Percentiles rank a stretch among this genome's conserved stretches.
These are phyloP conservation scores for Trichosporon faecale DNA, from an alignment of 1,284 basidiomycete genomes.

Conservation along the genomic window DNA sequence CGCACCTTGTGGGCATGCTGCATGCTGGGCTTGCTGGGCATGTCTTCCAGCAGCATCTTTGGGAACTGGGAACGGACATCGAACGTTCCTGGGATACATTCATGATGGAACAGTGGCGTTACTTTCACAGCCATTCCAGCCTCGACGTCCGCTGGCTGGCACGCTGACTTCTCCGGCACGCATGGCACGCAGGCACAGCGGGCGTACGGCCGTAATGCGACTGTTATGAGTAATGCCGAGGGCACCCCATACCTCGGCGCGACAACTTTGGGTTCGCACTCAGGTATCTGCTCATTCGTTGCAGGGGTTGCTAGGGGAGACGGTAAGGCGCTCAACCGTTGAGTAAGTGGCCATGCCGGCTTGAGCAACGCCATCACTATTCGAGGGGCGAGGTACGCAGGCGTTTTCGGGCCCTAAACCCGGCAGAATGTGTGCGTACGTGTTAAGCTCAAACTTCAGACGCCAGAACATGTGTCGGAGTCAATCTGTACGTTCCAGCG, in stretches of 20 bases:
- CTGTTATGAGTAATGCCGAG: background rate
- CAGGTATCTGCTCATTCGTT: background rate
- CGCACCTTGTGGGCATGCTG: background rate
- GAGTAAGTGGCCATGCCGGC: background rate
- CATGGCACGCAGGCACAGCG: too few species aligned
- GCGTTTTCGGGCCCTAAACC: background rate
- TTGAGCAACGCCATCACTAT: background rate
- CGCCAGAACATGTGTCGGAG: background rate
- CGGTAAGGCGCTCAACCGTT: background rate
- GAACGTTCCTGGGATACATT: background rate
- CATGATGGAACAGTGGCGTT: background rate
- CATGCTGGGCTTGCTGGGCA: background rate
- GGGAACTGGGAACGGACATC: background rate
- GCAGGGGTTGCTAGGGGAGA: background rate
- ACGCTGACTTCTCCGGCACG: too few species aligned
- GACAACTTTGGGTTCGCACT: slow-evolving; percentile 5
- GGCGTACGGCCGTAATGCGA: background rate
- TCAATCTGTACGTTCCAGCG: background rate
- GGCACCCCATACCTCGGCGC: background rate
- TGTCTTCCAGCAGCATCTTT: background rate
- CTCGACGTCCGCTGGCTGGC: background rate
- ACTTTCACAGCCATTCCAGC: background rate
- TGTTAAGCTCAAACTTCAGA: too few species aligned
- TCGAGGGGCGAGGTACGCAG: background rate
- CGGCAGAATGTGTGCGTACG: too few species aligned